Base-by-base conservation (phyloP, 2,329 filamentous ascomycete species). In the Colletotrichum euphorbiae region DNA sequence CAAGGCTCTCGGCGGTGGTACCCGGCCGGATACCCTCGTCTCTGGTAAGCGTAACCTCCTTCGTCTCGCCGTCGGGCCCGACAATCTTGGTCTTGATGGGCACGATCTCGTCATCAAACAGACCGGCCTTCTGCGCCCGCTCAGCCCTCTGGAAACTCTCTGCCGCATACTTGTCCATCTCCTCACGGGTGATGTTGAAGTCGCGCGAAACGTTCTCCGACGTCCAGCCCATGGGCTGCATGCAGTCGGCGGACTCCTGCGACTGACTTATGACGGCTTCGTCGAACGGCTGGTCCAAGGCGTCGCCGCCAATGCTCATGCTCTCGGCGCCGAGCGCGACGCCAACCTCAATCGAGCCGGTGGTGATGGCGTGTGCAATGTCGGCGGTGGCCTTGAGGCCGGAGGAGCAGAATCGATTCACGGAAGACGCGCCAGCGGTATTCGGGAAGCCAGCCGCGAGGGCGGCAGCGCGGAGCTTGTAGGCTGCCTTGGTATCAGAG, bases 371-470 rank as follows among this genome's bases (percentile, higher is more conserved):
- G 82, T 96, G 91, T 57, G 96, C 94, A 73, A 99, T 97, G 77
- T 98, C 94, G 80, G 97, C 94, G 5, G 94, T 93, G 65, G 96
- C 94, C 82, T 98, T 97, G 72, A 99, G 90, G 40, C 96, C 96
- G 0, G 94, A 98, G 42, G 93, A 97, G 87, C 96, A 99, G 90
- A 99, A 98, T 70, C 96, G 91, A 86, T 98, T 98, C 67, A 97
- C 86, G 48, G 91, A 90, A 48, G 88, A 94, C 71, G 92, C 93
- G 72, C 89, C 88, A 55, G 93, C 87, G 6, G 95, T 98, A 83
- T 96, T 94, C 73, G 96, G 94, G 84, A 96, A 97, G 73, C 96
- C 96, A 66, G 96, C 96, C 54, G 93, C 93, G 70, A 98, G 91
- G 71, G 92, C 87, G 51, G 96, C 93, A 59, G 94, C 93, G 74